These are phyloP conservation scores for Warburgia ugandensis DNA, from an alignment of 164 flowering plant genomes.

Conservation along the genomic window DNA sequence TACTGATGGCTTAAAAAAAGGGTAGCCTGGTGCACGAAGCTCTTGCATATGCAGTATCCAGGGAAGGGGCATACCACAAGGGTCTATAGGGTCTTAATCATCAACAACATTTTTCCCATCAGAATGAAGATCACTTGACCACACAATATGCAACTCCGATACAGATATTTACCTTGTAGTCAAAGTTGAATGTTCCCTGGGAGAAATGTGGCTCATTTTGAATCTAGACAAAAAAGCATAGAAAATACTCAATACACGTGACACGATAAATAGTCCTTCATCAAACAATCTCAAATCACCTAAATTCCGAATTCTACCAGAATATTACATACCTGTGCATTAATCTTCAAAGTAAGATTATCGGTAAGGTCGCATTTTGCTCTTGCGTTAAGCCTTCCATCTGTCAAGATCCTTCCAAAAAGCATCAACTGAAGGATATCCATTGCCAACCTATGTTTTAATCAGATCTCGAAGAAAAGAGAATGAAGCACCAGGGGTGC, in stretches of 20 bases:
- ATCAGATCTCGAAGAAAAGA: background rate
- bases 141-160: no score
- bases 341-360: slow-evolving; percentile 62
- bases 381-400: slow-evolving; percentile 82
- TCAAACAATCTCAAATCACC: background rate
- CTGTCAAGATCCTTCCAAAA: slow-evolving; percentile 72
- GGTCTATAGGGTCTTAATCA: no score
- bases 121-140: no score
- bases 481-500: background rate
- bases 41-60: no score
- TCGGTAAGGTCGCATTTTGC: slow-evolving; percentile 70
- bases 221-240: slow-evolving; percentile 39
- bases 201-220: slow-evolving; percentile 87
- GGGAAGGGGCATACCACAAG: no score
- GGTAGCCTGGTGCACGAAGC: no score
- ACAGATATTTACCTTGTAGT: slow-evolving; percentile 61
- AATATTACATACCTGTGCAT: slow-evolving; percentile 56
- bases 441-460: background rate
- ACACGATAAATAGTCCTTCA: no score
- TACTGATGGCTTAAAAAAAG: no score
- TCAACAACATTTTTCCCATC: no score
- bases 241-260: background rate
- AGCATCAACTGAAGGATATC: slow-evolving; percentile 60
- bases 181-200: slow-evolving; percentile 78
- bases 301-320: background rate